Percentiles rank a stretch among this genome's conserved stretches.
phyloP scores from a whole-genome alignment of 192 early-diverging fungal genomes.

The Physocladia obscura region DNA sequence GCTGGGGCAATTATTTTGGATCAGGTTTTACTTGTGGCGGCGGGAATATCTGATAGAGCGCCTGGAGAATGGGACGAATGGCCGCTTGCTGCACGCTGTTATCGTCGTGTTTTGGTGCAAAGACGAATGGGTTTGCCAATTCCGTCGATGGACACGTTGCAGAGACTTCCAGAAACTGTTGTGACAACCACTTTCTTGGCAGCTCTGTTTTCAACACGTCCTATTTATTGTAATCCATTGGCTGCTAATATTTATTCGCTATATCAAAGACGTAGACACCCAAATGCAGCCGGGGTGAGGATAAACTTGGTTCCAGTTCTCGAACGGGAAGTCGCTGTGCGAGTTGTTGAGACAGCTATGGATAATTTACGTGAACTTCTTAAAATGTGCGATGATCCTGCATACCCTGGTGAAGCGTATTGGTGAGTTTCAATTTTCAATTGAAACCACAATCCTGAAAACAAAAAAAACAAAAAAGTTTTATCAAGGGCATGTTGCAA shows the following conservation, averaged over 20 bases:
- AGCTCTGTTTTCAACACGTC: slow-evolving; percentile 24
- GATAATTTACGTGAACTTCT: slow-evolving; percentile 14
- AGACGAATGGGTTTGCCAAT: slow-evolving; percentile 25
- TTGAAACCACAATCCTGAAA: not conserved
- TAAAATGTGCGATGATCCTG: slow-evolving; percentile 29
- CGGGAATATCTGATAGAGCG: slow-evolving; percentile 24
- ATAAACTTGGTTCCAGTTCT: slow-evolving; percentile 34
- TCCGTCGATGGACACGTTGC: slow-evolving; percentile 4
- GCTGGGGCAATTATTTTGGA: slow-evolving; percentile 31
- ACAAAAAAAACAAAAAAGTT: slow-evolving; percentile 12
- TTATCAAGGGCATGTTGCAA: slow-evolving; percentile 37
- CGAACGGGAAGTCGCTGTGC: slow-evolving; percentile 20
- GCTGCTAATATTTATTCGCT: slow-evolving; percentile 23
- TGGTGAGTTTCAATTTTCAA: slow-evolving; percentile 10
- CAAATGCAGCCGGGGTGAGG: slow-evolving; percentile 29
- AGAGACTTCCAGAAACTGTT: slow-evolving; percentile 12
- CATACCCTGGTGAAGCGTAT: slow-evolving; percentile 37
- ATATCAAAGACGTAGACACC: slow-evolving; percentile 30
- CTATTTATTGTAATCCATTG: slow-evolving; percentile 8
- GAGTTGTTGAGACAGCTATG: slow-evolving; percentile 29
- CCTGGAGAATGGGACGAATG: slow-evolving; percentile 37
- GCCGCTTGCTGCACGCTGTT: slow-evolving; percentile 32
- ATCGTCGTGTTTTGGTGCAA: slow-evolving; percentile 30
- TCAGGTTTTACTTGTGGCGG: slow-evolving; percentile 15
- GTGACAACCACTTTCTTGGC: slow-evolving; percentile 19